A percentile compares a stretch with the other conserved stretches of the same genome.
These are phyloP conservation scores for Wickerhamiella galacta DNA, from an alignment of 805 yeast species.

Conservation along the genomic window DNA sequence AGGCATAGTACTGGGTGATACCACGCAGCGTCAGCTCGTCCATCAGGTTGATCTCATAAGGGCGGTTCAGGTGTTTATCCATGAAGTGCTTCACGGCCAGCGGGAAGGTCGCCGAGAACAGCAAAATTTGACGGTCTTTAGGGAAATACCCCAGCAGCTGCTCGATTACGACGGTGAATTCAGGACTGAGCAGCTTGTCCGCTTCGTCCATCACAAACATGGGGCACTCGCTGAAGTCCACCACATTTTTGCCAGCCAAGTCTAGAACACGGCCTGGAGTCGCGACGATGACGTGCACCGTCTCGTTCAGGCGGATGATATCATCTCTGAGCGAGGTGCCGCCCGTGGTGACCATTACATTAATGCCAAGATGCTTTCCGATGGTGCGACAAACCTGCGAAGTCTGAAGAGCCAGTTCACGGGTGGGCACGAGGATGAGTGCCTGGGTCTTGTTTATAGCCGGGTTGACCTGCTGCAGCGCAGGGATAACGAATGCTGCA, in stretches of 20 bases:
- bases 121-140: constrained; percentile 57
- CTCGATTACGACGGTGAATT: constrained; percentile 73
- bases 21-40: constrained; percentile 93
- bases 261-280: constrained; percentile 97
- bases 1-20: constrained; percentile 95
- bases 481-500: constrained; percentile 91
- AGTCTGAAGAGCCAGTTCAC: constrained; percentile 94
- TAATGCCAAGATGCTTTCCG: constrained; percentile 81
- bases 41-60: constrained; percentile 93
- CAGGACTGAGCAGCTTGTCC: constrained; percentile 86
- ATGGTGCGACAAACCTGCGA: constrained; percentile 92
- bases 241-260: constrained; percentile 73
- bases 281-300: constrained; percentile 89
- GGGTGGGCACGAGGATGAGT: constrained; percentile 85
- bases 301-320: constrained; percentile 77
- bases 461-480: constrained; percentile 77
- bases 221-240: constrained; percentile 73
- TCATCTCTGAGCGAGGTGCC: constrained; percentile 92
- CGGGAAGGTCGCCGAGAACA: constrained; percentile 94
- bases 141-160: constrained; percentile 77
- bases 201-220: constrained; percentile 97
- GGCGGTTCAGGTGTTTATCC: constrained; percentile 77
- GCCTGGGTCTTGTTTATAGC: constrained; percentile 76
- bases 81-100: constrained; percentile 80
- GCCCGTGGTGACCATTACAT: constrained; percentile 97